These are phyloP conservation scores for Ogataea paraovalis DNA, from an alignment of 805 yeast species.

Conservation along the genomic window DNA sequence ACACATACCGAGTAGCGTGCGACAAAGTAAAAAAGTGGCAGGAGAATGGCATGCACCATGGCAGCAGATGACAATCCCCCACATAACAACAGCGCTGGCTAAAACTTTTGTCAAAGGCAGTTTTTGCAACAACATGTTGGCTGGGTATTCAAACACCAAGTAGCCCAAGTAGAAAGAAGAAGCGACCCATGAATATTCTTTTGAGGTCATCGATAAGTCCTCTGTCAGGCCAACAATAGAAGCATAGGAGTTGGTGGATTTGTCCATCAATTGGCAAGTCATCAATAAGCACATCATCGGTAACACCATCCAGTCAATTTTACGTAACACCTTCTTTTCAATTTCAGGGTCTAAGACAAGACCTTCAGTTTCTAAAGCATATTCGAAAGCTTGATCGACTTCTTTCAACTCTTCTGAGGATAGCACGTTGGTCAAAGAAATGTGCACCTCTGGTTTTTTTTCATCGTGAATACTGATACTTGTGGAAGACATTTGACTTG, in stretches of 20 bases:
- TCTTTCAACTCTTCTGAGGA: constrained; percentile 13
- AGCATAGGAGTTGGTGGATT: constrained; percentile 49
- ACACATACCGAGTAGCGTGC: constrained; percentile 46
- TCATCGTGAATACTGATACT: neutral
- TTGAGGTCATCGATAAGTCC: constrained; percentile 46
- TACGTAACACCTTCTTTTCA: constrained; percentile 29
- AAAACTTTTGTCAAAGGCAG: constrained; percentile 47
- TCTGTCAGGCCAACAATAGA: constrained; percentile 51
- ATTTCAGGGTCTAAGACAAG: constrained; percentile 16
- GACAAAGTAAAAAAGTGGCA: constrained; percentile 40
- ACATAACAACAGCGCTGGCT: constrained; percentile 40
- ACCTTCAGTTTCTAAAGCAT: constrained; percentile 21
- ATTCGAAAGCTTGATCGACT: constrained; percentile 38
- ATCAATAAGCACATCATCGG: constrained; percentile 49
- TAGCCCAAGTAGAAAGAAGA: constrained; percentile 37
- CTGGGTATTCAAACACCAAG: constrained; percentile 51
- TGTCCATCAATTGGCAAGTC: constrained; percentile 58
- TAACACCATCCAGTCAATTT: constrained; percentile 47
- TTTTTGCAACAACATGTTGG: constrained; percentile 41
- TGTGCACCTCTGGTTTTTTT: neutral
- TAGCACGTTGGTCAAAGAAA: neutral
- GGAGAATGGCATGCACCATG: constrained; percentile 41
- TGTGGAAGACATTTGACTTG: no score
- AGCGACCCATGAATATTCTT: constrained; percentile 31
- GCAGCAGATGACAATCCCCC: constrained; percentile 45